Conservation (phyloP, 805 yeast species). For the Yueomyces sinensis region DNA sequence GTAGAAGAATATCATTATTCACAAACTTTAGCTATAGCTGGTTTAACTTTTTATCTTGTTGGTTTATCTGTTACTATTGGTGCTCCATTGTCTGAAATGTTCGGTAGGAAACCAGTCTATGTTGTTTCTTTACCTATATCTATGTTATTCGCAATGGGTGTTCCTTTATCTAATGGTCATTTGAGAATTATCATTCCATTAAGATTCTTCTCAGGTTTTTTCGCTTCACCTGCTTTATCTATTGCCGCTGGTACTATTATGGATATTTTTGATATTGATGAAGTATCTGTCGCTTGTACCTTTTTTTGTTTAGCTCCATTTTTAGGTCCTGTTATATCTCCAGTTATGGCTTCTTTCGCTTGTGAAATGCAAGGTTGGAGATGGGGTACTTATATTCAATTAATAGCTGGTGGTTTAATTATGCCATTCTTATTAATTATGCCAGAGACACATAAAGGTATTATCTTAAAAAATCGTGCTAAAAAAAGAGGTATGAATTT, state of each 20-base stretch:
- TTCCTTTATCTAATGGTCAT: constrained; percentile 45
- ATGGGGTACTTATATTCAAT: constrained; percentile 61
- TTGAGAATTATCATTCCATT: constrained; percentile 51
- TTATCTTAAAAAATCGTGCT: constrained; percentile 48
- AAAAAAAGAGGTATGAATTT: constrained; percentile 41
- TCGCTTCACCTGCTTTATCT: constrained; percentile 74
- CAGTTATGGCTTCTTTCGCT: constrained; percentile 62
- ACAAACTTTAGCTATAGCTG: constrained; percentile 49
- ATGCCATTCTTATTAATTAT: constrained; percentile 34
- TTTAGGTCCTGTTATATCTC: constrained; percentile 69
- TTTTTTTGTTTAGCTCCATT: constrained; percentile 70
- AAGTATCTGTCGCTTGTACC: constrained; percentile 62
- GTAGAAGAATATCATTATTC: constrained; percentile 35
- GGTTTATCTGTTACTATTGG: constrained; percentile 66
- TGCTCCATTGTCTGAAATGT: constrained; percentile 59
- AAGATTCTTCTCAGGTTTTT: constrained; percentile 61
- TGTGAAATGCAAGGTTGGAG: constrained; percentile 49
- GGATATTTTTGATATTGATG: constrained; percentile 59
- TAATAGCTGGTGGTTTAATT: constrained; percentile 49
- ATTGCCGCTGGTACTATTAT: constrained; percentile 76
- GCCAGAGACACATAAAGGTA: constrained; percentile 66
- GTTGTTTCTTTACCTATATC: constrained; percentile 46
- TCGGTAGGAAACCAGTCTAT: constrained; percentile 56
- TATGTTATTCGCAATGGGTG: constrained; percentile 63
- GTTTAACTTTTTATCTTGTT: constrained; percentile 53